These are phyloP conservation scores for Cercospora nicotianae DNA, from an alignment of 2,329 filamentous ascomycete species.

Conservation along the genomic window DNA sequence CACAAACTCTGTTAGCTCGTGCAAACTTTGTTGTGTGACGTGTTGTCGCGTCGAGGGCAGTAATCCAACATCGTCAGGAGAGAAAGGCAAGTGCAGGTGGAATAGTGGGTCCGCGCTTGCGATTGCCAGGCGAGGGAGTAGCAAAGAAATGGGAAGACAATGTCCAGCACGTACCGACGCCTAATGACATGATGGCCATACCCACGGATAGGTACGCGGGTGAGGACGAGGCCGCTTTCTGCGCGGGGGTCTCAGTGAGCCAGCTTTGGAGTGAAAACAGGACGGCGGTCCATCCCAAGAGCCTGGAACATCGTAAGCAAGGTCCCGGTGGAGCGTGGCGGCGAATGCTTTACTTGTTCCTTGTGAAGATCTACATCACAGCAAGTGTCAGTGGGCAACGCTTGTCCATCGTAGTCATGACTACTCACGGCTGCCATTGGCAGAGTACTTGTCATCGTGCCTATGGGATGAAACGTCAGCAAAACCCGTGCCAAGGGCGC, in stretches of 20 bases:
- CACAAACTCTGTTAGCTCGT: slow-evolving; percentile 47
- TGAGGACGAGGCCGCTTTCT: slow-evolving; percentile 64
- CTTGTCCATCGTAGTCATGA: background rate
- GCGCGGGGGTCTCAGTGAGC: slow-evolving; percentile 71
- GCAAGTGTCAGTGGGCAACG: slow-evolving; percentile 28
- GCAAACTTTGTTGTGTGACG: background rate
- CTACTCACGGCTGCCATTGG: slow-evolving; percentile 80
- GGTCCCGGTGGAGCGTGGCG: background rate
- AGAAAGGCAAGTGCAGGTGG: background rate
- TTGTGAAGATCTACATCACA: slow-evolving; percentile 71
- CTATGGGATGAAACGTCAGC: slow-evolving; percentile 46
- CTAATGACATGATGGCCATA: slow-evolving; percentile 63
- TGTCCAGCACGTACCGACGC: slow-evolving; percentile 43
- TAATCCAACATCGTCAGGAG: background rate
- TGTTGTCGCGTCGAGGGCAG: background rate
- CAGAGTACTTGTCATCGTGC: slow-evolving; percentile 71
- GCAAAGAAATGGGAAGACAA: background rate
- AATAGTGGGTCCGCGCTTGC: background rate
- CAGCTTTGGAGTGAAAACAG: slow-evolving; percentile 74
- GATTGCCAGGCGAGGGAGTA: background rate
- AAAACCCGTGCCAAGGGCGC: background rate
- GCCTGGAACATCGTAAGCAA: slow-evolving; percentile 43
- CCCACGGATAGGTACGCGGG: slow-evolving; percentile 73
- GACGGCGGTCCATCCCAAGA: slow-evolving; percentile 70
- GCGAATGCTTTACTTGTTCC: slow-evolving; percentile 67